Base-by-base conservation (phyloP, 345 rosid species). In the Aethionema arabicum region DNA sequence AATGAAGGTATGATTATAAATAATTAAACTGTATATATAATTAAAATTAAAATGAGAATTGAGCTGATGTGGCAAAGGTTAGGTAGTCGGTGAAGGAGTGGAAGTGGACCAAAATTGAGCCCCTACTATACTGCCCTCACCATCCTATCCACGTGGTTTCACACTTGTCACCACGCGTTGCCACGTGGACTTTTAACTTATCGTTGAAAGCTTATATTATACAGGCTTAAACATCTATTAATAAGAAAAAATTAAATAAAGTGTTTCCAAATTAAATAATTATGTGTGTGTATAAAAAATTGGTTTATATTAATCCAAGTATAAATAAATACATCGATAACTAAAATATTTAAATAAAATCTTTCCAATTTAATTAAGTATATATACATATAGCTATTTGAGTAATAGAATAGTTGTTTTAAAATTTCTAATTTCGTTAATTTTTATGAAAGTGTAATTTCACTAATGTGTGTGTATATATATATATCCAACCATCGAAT, bases 81-180 rank as follows among this genome's bases (percentile, higher is more conserved):
- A 45, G 62, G 56, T 46, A 53, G 66, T 68, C 61, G 55, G 66
- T 40, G 43, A 42, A 15, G 39, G 61, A 61, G 67, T 61, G 30
- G 55, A 14, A 35, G 55, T 59, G 66, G 66, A 35, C 37, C 56
- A 52, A 38, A 29, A 8, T 8, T 53, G 42, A 45, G 56, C 49
- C 42, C 29, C 61, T 44, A 12, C 60, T 57, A 51, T 59, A 5
- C 27, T 21, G 27, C 27, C 27, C 39, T 59, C 66, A 68, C 56
- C 44, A 32, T 40, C 43, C 15, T 4, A 3, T 62, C 63, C 73
- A 45, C 56, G 63, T 62, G 68, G 52, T 33, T 39, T 51, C 40
- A 55, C 32, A 62, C 58, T 69, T 69, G 73, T 45, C 61, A 68
- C 3, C 54, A 44, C 45, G 47, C 47, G 12, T 38, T 30, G 51